A percentile compares a stretch with the other conserved stretches of the same genome.
phyloP scores from a whole-genome alignment of 2,329 filamentous ascomycete species.

The Kalaharituber pfeilii region DNA sequence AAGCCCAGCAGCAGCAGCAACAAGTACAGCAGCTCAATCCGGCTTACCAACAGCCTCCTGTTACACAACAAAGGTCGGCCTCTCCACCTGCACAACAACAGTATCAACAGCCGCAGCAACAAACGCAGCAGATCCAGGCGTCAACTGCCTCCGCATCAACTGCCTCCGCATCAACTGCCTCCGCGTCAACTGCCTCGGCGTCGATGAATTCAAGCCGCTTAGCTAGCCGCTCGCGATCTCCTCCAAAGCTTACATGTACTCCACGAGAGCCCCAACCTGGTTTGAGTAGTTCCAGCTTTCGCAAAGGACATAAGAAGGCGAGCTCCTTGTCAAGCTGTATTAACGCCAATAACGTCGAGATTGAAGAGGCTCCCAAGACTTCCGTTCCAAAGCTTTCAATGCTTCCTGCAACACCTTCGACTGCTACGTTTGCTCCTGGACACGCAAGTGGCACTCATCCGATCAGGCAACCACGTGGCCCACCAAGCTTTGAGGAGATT shows the following conservation, averaged over 20 bases:
- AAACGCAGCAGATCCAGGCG: slow-evolving; percentile 9
- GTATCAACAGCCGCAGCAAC: slow-evolving; percentile 37
- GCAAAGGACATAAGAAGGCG: slow-evolving; percentile 86
- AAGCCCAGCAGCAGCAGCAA: slow-evolving; percentile 31
- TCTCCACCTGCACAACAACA: slow-evolving; percentile 27
- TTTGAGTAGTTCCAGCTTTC: slow-evolving; percentile 61
- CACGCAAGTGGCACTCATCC: slow-evolving; percentile 91
- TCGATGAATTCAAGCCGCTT: slow-evolving; percentile 22
- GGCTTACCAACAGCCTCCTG: slow-evolving; percentile 29
- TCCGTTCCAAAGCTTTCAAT: slow-evolving; percentile 60
- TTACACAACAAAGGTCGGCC: slow-evolving; percentile 25
- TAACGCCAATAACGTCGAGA: slow-evolving; percentile 38
- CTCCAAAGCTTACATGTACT: slow-evolving; percentile 43
- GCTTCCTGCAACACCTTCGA: slow-evolving; percentile 64
- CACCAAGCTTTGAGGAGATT: slow-evolving; percentile 81
- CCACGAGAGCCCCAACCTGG: slow-evolving; percentile 27
- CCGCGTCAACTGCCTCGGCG: slow-evolving; percentile 16
- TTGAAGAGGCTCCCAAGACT: slow-evolving; percentile 38
- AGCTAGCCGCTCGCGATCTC: slow-evolving; percentile 48
- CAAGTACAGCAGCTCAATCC: slow-evolving; percentile 26
- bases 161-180: slow-evolving; percentile 20
- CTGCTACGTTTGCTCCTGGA: slow-evolving; percentile 78
- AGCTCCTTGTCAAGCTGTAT: slow-evolving; percentile 50
- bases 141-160: slow-evolving; percentile 8
- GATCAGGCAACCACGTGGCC: slow-evolving; percentile 77